These are phyloP conservation scores for Omphalea diandra DNA, from an alignment of 441 rosid genomes.

Conservation along the genomic window DNA sequence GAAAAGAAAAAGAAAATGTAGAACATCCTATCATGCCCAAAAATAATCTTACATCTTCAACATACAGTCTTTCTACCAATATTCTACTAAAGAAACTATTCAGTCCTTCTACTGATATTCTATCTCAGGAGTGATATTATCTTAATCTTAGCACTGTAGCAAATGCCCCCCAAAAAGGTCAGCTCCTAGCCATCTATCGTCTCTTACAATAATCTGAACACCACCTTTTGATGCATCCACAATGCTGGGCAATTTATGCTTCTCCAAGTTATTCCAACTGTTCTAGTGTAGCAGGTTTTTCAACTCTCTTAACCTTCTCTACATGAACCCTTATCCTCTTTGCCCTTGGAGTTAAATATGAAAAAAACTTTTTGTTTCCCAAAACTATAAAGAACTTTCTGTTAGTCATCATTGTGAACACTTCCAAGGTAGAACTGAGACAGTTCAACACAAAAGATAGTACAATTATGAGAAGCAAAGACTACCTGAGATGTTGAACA, in stretches of 20 bases:
- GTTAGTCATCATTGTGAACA: neutral
- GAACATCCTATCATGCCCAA: neutral
- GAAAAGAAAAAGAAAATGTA: neutral
- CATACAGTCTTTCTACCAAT: neutral
- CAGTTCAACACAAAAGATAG: neutral
- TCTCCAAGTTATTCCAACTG: neutral
- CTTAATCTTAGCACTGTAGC: neutral
- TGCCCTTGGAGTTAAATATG: neutral
- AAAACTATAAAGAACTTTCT: neutral
- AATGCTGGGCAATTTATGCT: neutral
- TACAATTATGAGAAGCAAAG: slow-evolving; percentile 3
- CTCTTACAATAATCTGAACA: neutral
- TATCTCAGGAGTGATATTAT: no score
- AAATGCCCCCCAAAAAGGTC: neutral
- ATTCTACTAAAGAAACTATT: neutral
- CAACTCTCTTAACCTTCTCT: neutral
- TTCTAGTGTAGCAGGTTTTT: neutral
- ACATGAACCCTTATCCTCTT: neutral
- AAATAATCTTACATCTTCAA: neutral
- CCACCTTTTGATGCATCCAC: neutral
- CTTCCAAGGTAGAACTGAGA: neutral
- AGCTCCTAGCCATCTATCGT: neutral
- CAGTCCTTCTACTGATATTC: no score
- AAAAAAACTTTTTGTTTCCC: no score
- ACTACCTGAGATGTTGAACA: slow-evolving; percentile 32